Evolutionary conservation across 345 rosid species (phyloP).

Genomic region (Erucastrum elatum): DNA sequence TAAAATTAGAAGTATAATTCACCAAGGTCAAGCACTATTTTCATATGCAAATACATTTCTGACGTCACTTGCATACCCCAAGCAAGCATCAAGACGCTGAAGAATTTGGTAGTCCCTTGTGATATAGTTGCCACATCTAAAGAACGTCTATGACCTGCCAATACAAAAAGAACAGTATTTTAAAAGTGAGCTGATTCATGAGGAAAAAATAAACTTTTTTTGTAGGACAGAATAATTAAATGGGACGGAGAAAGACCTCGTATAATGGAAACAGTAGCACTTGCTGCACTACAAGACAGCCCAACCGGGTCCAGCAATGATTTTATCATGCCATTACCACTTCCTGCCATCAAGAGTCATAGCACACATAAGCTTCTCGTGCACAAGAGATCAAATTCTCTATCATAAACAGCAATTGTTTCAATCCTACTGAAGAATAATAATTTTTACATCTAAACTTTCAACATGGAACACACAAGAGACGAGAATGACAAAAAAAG

Average conservation of each 20-base stretch:
- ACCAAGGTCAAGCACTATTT: conserved; percentile 10
- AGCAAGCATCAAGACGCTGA: conserved; percentile 91
- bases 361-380: not conserved
- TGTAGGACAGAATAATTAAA: too few species aligned
- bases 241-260: conserved; percentile 57
- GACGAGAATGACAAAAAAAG: not conserved
- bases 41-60: not conserved
- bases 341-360: conserved; percentile 54
- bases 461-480: not conserved
- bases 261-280: conserved; percentile 73
- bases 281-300: conserved; percentile 59
- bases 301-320: conserved; percentile 79
- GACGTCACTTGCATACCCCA: conserved; percentile 62
- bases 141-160: conserved; percentile 64
- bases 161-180: conserved; percentile 22
- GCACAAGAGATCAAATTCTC: not conserved
- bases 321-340: conserved; percentile 92
- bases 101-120: conserved; percentile 70
- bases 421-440: not conserved
- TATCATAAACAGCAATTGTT: not conserved
- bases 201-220: not conserved
- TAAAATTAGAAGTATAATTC: not conserved
- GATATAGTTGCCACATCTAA: conserved; percentile 82
- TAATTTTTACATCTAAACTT: not conserved
- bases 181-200: not conserved